phyloP scores from a whole-genome alignment of 2,329 filamentous ascomycete genomes.

The Curvularia lunata region DNA sequence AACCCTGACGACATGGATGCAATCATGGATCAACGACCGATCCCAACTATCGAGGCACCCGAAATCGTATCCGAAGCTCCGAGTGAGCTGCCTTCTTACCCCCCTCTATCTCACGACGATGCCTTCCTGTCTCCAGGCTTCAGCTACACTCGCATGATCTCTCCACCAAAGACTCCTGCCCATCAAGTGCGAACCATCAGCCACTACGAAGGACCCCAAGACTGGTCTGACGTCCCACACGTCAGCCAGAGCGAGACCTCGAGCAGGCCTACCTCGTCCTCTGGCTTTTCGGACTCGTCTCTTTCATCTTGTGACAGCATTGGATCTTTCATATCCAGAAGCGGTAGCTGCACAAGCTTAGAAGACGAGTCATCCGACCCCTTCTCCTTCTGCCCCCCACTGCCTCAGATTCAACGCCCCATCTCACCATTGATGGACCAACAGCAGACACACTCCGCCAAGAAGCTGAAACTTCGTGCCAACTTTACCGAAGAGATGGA shows the following conservation, averaged over 20 bases:
- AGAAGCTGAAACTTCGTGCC: slow-evolving; percentile 53
- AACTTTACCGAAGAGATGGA: slow-evolving; percentile 69
- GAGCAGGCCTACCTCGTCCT: slow-evolving; percentile 63
- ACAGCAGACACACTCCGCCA: slow-evolving; percentile 37
- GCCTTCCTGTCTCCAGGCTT: slow-evolving; percentile 53
- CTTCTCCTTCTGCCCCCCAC: slow-evolving; percentile 56
- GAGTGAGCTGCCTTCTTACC: slow-evolving; percentile 33
- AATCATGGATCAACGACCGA: slow-evolving; percentile 41
- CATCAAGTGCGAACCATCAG: slow-evolving; percentile 47
- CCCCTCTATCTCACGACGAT: slow-evolving; percentile 38
- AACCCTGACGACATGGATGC: slow-evolving; percentile 35
- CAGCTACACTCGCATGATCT: slow-evolving; percentile 48
- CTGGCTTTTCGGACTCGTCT: slow-evolving; percentile 67
- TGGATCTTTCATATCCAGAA: slow-evolving; percentile 62
- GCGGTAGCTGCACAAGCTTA: slow-evolving; percentile 66
- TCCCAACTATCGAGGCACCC: slow-evolving; percentile 59
- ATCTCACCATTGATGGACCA: slow-evolving; percentile 42
- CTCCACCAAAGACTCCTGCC: slow-evolving; percentile 58
- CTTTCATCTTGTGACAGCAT: slow-evolving; percentile 65
- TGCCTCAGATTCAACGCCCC: slow-evolving; percentile 34
- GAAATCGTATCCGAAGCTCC: slow-evolving; percentile 43
- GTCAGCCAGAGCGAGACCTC: slow-evolving; percentile 53
- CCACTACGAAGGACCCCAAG: slow-evolving; percentile 35
- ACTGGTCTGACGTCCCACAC: slow-evolving; percentile 43
- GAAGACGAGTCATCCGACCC: slow-evolving; percentile 65